Base-by-base conservation (phyloP, 805 yeast species). In the Pichia manshurica region DNA sequence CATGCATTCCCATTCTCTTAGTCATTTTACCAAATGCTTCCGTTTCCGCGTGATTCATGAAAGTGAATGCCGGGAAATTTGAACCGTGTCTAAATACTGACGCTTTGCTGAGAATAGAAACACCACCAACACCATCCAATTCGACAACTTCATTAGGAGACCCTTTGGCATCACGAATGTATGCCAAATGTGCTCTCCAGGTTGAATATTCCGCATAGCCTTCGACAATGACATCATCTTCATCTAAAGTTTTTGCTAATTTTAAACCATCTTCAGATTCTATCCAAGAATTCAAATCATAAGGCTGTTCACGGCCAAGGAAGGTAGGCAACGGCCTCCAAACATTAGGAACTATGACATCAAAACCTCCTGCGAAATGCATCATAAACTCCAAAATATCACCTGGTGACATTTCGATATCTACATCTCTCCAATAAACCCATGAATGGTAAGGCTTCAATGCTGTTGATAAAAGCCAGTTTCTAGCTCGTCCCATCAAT, bases 281-380 rank as follows among this genome's bases (percentile, higher is more conserved):
- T 48, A 87, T 78, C 99, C 99, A 93, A 13, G 97, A 87, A 67
- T 93, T 93, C 61, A 93, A 77, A 67, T 93, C 99, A 64, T 93
- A 93, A 1, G 98, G 89, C 66, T 93, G 99, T 62, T 87, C 95
- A 54, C 79, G 78, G 17, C 93, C 95, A 53, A 93, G 75, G 67
- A 90, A 93, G 40, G 82, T 84, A 2, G 99, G 99, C 52, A 93
- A 73, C 2, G 98, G 99, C 57, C 99, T 76, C 99, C 99, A 93
- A 31, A 93, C 96, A 60, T 93, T 88, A 25, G 88, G 95, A 35
- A 84, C 82, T 63, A 86, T 72, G 15, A 86, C 84, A 59, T 86
- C 95, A 60, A 73, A 82, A 53, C 77, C 75, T 47, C 66, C 70
- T 22, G 60, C 52, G 52, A 71, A 72, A 53, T 75, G 73, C 91